Conservation (phyloP, 495 filamentous ascomycete genomes). For the Xylaria flabelliformis region DNA sequence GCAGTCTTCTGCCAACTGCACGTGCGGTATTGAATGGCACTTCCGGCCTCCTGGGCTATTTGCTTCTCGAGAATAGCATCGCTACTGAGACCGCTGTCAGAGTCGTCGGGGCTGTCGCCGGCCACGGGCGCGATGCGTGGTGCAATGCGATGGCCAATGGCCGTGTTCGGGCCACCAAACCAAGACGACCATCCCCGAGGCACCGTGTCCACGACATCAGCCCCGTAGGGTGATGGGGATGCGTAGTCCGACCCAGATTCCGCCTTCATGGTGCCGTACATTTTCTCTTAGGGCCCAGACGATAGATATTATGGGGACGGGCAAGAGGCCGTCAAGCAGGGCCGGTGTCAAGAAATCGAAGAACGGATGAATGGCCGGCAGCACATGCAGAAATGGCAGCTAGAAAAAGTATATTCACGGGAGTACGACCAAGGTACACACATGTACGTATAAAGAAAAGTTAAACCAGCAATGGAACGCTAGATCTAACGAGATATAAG, state of each 20-base stretch:
- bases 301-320: background rate
- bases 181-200: slow-evolving; percentile 38
- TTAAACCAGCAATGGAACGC: background rate
- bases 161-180: slow-evolving; percentile 47
- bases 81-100: slow-evolving; percentile 50
- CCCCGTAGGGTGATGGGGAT: slow-evolving; percentile 27
- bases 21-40: slow-evolving; percentile 85
- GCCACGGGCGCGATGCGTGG: slow-evolving; percentile 45
- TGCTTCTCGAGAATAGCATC: slow-evolving; percentile 68
- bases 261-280: slow-evolving; percentile 32
- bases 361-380: background rate
- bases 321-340: background rate
- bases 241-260: slow-evolving; percentile 29
- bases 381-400: background rate
- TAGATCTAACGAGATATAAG: background rate
- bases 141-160: slow-evolving; percentile 52
- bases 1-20: slow-evolving; percentile 94
- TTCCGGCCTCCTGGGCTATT: slow-evolving; percentile 75
- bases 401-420: background rate
- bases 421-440: background rate
- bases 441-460: slow-evolving; percentile 9
- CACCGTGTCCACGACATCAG: slow-evolving; percentile 17
- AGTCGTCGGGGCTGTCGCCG: slow-evolving; percentile 40
- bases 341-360: background rate
- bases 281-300: background rate